Percentiles rank a stretch among this genome's conserved stretches.
Evolutionary conservation across 768 basidiomycete genomes (phyloP).

Genomic region (Tulasnella calospora): DNA sequence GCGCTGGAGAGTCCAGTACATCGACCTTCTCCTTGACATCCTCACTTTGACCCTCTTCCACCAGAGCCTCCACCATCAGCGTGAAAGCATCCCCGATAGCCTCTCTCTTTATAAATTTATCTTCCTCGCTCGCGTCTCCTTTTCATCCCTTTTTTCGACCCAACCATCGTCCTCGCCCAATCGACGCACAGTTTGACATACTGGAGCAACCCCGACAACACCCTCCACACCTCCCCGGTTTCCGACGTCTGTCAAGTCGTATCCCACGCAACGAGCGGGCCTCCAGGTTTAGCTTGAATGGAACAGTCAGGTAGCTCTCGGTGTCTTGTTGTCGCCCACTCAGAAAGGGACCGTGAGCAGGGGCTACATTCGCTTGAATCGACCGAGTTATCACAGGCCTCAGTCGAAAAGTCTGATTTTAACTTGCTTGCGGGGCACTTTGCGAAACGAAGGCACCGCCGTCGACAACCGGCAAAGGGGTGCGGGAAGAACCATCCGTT

Average conservation of each 20-base stretch:
- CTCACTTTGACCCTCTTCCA: slow-evolving; percentile 51
- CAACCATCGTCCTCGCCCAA: slow-evolving; percentile 52
- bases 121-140: neutral
- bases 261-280: slow-evolving; percentile 63
- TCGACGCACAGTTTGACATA: slow-evolving; percentile 58
- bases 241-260: slow-evolving; percentile 46
- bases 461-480: slow-evolving; percentile 54
- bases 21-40: slow-evolving; percentile 57
- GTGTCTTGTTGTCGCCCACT: too few species aligned
- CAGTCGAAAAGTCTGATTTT: neutral
- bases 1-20: too few species aligned
- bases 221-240: slow-evolving; percentile 46
- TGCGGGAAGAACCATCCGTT: slow-evolving; percentile 60
- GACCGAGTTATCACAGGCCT: slow-evolving; percentile 56
- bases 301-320: slow-evolving; percentile 51
- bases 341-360: too few species aligned
- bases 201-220: slow-evolving; percentile 53
- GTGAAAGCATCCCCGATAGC: slow-evolving; percentile 47
- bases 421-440: neutral
- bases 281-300: slow-evolving; percentile 54
- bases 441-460: neutral
- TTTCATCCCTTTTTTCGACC: too few species aligned
- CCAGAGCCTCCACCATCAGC: slow-evolving; percentile 53
- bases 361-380: slow-evolving; percentile 60
- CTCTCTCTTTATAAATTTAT: slow-evolving; percentile 36